Conservation (phyloP, 1,284 basidiomycete genomes). For the Ustilago esculenta region DNA sequence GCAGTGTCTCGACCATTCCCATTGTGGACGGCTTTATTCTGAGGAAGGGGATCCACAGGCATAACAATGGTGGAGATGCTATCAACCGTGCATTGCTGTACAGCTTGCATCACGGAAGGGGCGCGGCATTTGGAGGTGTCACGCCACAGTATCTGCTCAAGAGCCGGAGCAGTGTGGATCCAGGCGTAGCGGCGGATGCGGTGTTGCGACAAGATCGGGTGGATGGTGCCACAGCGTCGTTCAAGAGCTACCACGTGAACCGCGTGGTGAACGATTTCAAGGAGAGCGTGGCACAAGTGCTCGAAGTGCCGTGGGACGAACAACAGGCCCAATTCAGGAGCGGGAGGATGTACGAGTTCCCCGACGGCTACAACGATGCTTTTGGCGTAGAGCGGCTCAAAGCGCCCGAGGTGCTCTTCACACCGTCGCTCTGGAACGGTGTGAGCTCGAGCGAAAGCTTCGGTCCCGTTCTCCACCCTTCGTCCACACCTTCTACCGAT, state of each 20-base stretch:
- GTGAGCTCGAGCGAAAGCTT: constrained; percentile 26
- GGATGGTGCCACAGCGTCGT: constrained; percentile 74
- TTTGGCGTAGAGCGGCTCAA: constrained; percentile 84
- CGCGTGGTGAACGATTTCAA: constrained; percentile 93
- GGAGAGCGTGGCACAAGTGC: constrained; percentile 84
- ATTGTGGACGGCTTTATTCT: constrained; percentile 98
- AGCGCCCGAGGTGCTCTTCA: constrained; percentile 90
- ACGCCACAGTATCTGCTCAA: constrained; percentile 82
- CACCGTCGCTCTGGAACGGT: constrained; percentile 75
- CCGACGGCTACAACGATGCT: constrained; percentile 87
- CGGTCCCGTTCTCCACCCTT: constrained; percentile 18
- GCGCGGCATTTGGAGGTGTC: constrained; percentile 36
- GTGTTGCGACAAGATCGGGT: constrained; percentile 61
- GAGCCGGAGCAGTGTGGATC: constrained; percentile 76
- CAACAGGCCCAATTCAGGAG: constrained; percentile 69
- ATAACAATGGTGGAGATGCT: constrained; percentile 59
- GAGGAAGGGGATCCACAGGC: constrained; percentile 78
- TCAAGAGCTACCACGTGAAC: constrained; percentile 82
- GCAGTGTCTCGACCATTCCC: constrained; percentile 88
- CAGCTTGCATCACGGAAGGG: constrained; percentile 48
- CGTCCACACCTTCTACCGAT: constrained; percentile 11
- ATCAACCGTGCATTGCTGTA: constrained; percentile 43
- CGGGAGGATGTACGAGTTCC: constrained; percentile 83
- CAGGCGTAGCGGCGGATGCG: constrained; percentile 73
- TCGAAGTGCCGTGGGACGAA: constrained; percentile 88